phyloP scores from a whole-genome alignment of 331 rosid species.

The Quercus lobata region DNA sequence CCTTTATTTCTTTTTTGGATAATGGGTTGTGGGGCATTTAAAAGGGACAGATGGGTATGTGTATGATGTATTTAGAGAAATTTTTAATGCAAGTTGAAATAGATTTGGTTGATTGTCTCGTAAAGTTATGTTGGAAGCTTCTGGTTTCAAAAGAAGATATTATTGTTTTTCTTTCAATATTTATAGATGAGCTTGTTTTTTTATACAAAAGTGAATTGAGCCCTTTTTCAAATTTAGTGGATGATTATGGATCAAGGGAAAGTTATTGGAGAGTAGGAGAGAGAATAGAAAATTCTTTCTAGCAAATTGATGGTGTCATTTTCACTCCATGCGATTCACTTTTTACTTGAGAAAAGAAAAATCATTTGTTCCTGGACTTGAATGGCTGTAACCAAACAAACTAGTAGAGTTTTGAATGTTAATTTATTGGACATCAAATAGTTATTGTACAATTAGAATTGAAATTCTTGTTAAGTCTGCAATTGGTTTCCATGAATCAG shows the following conservation, averaged over 20 bases:
- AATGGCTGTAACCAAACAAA: background rate
- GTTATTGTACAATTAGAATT: too few species aligned
- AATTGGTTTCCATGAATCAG: too few species aligned
- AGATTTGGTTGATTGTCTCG: constrained; percentile 39
- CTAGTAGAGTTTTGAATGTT: background rate
- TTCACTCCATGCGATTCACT: background rate
- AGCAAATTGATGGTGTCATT: background rate
- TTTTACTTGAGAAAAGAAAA: background rate
- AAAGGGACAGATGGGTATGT: constrained; percentile 36
- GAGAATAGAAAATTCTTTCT: background rate
- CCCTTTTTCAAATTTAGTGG: constrained; percentile 21
- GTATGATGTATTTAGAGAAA: constrained; percentile 50
- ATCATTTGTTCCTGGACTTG: background rate
- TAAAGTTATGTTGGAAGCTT: constrained; percentile 51
- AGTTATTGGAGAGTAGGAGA: constrained; percentile 8
- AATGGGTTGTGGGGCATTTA: constrained; percentile 57
- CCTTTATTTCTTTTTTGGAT: constrained; percentile 28
- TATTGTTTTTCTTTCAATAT: constrained; percentile 19
- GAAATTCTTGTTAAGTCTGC: too few species aligned
- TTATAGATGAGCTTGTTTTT: constrained; percentile 22
- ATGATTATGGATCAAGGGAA: constrained; percentile 18
- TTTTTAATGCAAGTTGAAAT: constrained; percentile 51
- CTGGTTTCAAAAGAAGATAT: constrained; percentile 21
- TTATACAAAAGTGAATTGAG: constrained; percentile 27
- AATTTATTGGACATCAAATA: background rate